Conservation (phyloP, 2,329 filamentous ascomycete species). For the Colletotrichum melonis region DNA sequence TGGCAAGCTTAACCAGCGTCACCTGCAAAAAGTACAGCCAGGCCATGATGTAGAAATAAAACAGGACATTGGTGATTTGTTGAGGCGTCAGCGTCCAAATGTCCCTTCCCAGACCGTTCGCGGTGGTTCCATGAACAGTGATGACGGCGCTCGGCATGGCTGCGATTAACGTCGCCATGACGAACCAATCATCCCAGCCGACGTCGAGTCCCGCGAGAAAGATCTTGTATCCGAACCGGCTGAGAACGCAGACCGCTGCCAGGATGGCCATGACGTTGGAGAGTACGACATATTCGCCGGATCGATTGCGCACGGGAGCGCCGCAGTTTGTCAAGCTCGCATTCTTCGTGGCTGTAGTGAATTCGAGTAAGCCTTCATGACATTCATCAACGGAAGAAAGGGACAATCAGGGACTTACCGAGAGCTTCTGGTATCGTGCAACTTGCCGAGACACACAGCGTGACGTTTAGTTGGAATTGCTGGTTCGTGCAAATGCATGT, state of each 20-base stretch:
- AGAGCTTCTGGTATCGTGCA: conserved; percentile 39
- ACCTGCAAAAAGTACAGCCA: conserved; percentile 56
- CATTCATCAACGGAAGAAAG: background rate
- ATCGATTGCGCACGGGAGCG: conserved; percentile 42
- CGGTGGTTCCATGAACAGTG: conserved; percentile 41
- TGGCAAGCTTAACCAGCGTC: conserved; percentile 56
- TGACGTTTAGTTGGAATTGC: conserved; percentile 35
- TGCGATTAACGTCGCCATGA: conserved; percentile 41
- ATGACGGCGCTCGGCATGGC: conserved; percentile 45
- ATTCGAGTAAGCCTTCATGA: background rate
- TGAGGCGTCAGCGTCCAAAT: conserved; percentile 56
- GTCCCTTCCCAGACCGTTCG: conserved; percentile 55
- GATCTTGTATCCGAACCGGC: conserved; percentile 50
- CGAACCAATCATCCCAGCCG: conserved; percentile 50
- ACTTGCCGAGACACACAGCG: conserved; percentile 36
- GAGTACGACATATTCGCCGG: conserved; percentile 45
- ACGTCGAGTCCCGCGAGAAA: conserved; percentile 45
- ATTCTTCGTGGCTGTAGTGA: conserved; percentile 38
- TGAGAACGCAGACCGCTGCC: conserved; percentile 48
- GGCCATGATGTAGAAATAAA: conserved; percentile 51
- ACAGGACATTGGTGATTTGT: conserved; percentile 52
- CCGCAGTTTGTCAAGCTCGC: conserved; percentile 41
- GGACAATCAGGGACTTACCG: conserved; percentile 10
- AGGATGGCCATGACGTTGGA: conserved; percentile 46
- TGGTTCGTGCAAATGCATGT: conserved; percentile 39